Percentiles rank a stretch among this genome's conserved stretches.
Conservation (phyloP, 192 early-diverging fungal genomes). For the Chytriomyces sp. region DNA sequence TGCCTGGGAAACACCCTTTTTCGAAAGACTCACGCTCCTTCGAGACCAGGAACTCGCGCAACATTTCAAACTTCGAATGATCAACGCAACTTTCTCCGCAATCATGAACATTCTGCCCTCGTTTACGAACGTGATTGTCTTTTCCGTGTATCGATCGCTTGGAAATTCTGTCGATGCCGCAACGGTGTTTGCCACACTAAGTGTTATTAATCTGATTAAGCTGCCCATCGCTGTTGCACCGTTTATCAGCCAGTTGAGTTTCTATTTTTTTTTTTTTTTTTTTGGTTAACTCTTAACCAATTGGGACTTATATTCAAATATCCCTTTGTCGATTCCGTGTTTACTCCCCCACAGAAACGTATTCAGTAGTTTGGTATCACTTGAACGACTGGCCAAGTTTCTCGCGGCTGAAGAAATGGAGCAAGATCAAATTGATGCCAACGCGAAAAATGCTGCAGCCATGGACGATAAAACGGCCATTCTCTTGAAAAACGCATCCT, state of each 20-base stretch:
- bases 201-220: not conserved
- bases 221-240: conserved; percentile 3
- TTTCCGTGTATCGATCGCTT: not conserved
- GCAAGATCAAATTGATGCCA: not conserved
- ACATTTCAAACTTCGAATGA: conserved; percentile 46
- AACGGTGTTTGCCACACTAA: not conserved
- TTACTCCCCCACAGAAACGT: conserved; percentile 47
- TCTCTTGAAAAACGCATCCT: conserved; percentile 24
- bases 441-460: not conserved
- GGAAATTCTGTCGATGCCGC: conserved; percentile 2
- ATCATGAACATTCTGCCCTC: conserved; percentile 54
- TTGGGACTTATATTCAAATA: conserved; percentile 1
- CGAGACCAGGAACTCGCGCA: conserved; percentile 69
- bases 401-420: not conserved
- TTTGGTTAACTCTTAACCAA: conserved; percentile 45
- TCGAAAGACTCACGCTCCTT: conserved; percentile 57
- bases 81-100: conserved; percentile 60
- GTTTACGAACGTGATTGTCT: not conserved
- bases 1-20: conserved; percentile 82
- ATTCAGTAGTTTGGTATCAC: conserved; percentile 18
- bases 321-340: conserved; percentile 36
- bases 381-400: not conserved
- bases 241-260: conserved; percentile 16
- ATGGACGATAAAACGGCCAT: not conserved
- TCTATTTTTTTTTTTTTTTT: conserved; percentile 63